Base-by-base conservation (phyloP, 768 basidiomycete genomes). In the Gyrodon lividus region DNA sequence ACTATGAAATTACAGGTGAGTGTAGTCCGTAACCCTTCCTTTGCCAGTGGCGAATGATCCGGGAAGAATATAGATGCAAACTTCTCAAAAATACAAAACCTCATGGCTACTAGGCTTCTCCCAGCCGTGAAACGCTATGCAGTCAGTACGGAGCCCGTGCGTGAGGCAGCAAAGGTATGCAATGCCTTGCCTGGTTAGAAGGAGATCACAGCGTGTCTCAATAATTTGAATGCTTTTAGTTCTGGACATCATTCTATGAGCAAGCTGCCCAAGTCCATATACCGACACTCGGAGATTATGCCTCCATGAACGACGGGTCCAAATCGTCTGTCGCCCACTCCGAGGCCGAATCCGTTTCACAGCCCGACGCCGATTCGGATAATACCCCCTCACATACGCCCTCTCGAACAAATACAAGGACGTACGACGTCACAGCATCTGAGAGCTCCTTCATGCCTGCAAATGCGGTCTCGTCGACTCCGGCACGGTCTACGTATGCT, bases 221-320 rank as follows among this genome's bases (percentile, higher is more conserved):
- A 23, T 28, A 23, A 22, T 40, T 23, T 7, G 1, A 23, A 1
- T 24, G 17, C 41, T 4, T 22, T 0, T 60, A 96, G 95, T 98
- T 98, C 67, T 98, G 96, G 95, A 87, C 86, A 4, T 87, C 90
- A 0, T 98, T 99, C 76, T 98, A 94, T 64, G 94, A 98, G 63
- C 83, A 89, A 52, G 92, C 94, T 8, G 95, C 96, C 4, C 86
- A 92, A 59, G 87, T 93, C 24, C 83, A 86, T 35, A 87, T 94
- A 39, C 85, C 87, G 4, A 83, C 82, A 1, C 83, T 77, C 30
- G 90, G 84, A 13, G 86, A 90, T 50, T 77, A 82, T 52, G 81
- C 79, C n/a, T 78, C 74, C 6, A 72, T 75, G 37, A 75, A 80
- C 42, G 84, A 82, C 37, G 71, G 75, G 6, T 76, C 77, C 1